phyloP scores from a whole-genome alignment of 2,329 filamentous ascomycete species.

The Neoarthrinium moseri region DNA sequence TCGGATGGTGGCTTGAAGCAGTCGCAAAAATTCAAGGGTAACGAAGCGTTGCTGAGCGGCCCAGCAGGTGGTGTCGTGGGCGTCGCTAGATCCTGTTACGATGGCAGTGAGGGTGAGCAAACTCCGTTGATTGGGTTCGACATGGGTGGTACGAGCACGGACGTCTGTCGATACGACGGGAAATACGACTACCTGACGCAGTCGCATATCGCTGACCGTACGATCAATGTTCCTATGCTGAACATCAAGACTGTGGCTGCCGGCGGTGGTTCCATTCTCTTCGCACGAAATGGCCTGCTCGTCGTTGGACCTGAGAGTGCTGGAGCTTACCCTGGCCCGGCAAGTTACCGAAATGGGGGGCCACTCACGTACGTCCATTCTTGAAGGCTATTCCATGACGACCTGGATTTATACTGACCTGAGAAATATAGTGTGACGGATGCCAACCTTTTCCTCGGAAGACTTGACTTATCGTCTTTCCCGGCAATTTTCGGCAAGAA shows the following conservation, averaged over 20 bases:
- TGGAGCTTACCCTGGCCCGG: constrained; percentile 68
- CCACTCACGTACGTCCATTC: too few relatives aligned
- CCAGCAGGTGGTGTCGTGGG: constrained; percentile 11
- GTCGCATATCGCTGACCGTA: constrained; percentile 68
- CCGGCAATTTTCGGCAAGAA: constrained; percentile 71
- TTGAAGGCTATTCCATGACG: too few relatives aligned
- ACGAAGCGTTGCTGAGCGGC: constrained; percentile 34
- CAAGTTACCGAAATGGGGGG: constrained; percentile 73
- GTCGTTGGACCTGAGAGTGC: constrained; percentile 54
- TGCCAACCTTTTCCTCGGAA: constrained; percentile 67
- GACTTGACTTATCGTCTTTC: constrained; percentile 61
- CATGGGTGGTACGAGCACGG: constrained; percentile 71
- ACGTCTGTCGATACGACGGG: constrained; percentile 65
- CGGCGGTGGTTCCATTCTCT: constrained; percentile 52
- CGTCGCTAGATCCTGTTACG: constrained; percentile 9
- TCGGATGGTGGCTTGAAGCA: constrained; percentile 44
- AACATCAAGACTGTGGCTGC: constrained; percentile 71
- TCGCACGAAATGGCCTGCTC: constrained; percentile 69
- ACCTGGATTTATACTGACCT: too few relatives aligned
- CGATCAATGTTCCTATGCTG: constrained; percentile 65
- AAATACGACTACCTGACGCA: constrained; percentile 56
- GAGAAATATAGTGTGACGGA: too few relatives aligned
- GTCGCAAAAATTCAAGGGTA: constrained; percentile 98
- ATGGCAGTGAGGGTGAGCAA: neutral
- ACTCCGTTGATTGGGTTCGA: constrained; percentile 62